A percentile compares a stretch with the other conserved stretches of the same genome.
These are phyloP conservation scores for Heterobasidion occidentale DNA, from an alignment of 1,284 basidiomycete species.

Conservation along the genomic window DNA sequence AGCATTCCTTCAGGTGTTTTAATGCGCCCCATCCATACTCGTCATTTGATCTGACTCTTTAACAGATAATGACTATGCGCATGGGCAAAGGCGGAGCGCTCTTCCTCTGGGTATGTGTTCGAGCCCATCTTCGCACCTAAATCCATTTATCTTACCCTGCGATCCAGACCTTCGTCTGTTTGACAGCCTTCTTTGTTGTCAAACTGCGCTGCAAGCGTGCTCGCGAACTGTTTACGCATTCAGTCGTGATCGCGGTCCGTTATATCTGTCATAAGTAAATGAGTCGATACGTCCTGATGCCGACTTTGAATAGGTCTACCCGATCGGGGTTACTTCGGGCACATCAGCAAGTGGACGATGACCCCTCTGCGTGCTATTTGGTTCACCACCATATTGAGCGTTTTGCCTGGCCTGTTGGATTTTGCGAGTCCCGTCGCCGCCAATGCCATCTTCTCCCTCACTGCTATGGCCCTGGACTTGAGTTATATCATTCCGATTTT, in stretches of 20 bases:
- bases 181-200: constrained; percentile 82
- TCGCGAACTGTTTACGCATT: constrained; percentile 88
- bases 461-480: constrained; percentile 65
- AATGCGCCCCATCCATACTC: background rate
- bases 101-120: constrained; percentile 57
- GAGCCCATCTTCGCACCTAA: background rate
- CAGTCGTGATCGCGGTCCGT: constrained; percentile 69
- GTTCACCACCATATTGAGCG: constrained; percentile 61
- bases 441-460: constrained; percentile 78
- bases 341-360: constrained; percentile 53
- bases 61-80: constrained; percentile 64
- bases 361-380: constrained; percentile 84
- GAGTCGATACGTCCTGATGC: background rate
- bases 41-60: background rate
- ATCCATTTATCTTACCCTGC: background rate
- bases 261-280: background rate
- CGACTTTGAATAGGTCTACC: constrained; percentile 54
- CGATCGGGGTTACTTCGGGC: constrained; percentile 75
- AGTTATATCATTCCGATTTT: constrained; percentile 74
- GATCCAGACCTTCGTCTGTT: constrained; percentile 57
- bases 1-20: constrained; percentile 56
- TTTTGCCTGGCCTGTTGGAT: constrained; percentile 70
- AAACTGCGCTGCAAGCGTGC: constrained; percentile 78
- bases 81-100: constrained; percentile 69
- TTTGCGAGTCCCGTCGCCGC: constrained; percentile 76